phyloP scores from a whole-genome alignment of 192 early-diverging fungal genomes.

The Anaeromyces robustus region DNA sequence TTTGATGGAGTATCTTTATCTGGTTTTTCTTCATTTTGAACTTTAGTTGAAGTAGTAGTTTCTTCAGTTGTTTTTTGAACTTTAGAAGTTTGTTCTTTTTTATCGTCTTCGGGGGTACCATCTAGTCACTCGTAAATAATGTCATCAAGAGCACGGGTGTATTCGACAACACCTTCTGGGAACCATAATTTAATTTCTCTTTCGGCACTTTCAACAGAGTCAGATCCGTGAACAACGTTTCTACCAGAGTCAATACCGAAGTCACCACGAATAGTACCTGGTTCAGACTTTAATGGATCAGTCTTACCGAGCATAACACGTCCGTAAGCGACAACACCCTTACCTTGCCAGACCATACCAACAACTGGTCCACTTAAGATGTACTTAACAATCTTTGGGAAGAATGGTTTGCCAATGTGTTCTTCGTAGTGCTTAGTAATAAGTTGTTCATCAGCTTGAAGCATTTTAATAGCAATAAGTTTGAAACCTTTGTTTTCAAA shows the following conservation, averaged over 20 bases:
- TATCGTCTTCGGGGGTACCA: background rate
- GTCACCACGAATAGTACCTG: conserved; percentile 94
- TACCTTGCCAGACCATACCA: conserved; percentile 86
- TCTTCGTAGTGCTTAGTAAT: conserved; percentile 72
- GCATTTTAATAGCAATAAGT: conserved; percentile 67
- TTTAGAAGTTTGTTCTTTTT: background rate
- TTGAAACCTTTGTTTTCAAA: conserved; percentile 86
- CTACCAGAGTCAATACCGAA: conserved; percentile 64
- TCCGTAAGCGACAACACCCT: conserved; percentile 79
- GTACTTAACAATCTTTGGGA: conserved; percentile 62
- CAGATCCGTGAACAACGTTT: conserved; percentile 89
- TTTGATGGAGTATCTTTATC: background rate
- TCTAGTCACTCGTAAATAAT: conserved; percentile 53
- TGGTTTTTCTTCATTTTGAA: background rate
- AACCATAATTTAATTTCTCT: conserved; percentile 80
- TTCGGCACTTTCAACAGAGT: conserved; percentile 74
- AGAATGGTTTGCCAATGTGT: conserved; percentile 71
- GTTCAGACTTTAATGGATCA: conserved; percentile 74
- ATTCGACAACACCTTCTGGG: conserved; percentile 43
- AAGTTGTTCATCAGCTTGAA: conserved; percentile 51
- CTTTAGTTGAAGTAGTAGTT: background rate
- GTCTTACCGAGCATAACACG: conserved; percentile 69
- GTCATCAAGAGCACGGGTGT: conserved; percentile 39
- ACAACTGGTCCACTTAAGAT: conserved; percentile 76
- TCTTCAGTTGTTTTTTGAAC: background rate